phyloP scores from a whole-genome alignment of 768 basidiomycete genomes.

The Amanita phalloides region DNA sequence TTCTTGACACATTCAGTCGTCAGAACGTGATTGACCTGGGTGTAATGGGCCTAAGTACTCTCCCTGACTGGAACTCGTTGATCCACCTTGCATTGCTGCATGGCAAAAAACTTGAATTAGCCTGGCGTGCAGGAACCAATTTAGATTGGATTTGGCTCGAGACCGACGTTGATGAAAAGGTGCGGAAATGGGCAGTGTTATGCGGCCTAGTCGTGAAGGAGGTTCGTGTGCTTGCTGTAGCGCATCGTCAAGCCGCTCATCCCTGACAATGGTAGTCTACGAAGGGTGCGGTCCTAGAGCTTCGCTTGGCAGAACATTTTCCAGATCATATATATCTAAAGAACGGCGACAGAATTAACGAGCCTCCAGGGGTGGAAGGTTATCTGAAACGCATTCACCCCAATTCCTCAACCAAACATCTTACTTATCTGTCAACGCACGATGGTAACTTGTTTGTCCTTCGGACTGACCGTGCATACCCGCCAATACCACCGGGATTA shows the following conservation, averaged over 20 bases:
- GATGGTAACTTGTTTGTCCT: constrained; percentile 64
- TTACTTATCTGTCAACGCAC: constrained; percentile 62
- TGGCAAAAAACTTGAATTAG: constrained; percentile 58
- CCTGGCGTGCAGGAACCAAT: constrained; percentile 64
- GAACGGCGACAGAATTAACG: constrained; percentile 40
- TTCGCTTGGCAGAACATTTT: constrained; percentile 65
- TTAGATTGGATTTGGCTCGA: constrained; percentile 84
- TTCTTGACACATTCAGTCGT: constrained; percentile 43
- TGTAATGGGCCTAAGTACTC: constrained; percentile 38
- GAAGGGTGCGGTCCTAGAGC: constrained; percentile 49
- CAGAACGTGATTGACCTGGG: constrained; percentile 57
- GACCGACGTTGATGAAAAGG: constrained; percentile 49
- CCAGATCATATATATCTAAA: constrained; percentile 35
- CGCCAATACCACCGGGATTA: constrained; percentile 61
- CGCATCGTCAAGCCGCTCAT: neutral
- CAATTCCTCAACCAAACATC: constrained; percentile 44
- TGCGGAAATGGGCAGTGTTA: constrained; percentile 62
- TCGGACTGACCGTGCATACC: constrained; percentile 39
- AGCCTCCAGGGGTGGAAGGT: constrained; percentile 81
- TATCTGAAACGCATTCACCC: constrained; percentile 67
- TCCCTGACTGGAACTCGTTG: constrained; percentile 53
- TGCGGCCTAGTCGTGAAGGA: constrained; percentile 67
- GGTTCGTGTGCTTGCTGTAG: constrained; percentile 27
- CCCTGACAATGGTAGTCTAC: constrained; percentile 16
- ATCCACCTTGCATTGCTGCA: constrained; percentile 40